A percentile compares a stretch with the other conserved stretches of the same genome.
phyloP scores from a whole-genome alignment of 2,329 filamentous ascomycete genomes.

The Hypoxylon sp. region DNA sequence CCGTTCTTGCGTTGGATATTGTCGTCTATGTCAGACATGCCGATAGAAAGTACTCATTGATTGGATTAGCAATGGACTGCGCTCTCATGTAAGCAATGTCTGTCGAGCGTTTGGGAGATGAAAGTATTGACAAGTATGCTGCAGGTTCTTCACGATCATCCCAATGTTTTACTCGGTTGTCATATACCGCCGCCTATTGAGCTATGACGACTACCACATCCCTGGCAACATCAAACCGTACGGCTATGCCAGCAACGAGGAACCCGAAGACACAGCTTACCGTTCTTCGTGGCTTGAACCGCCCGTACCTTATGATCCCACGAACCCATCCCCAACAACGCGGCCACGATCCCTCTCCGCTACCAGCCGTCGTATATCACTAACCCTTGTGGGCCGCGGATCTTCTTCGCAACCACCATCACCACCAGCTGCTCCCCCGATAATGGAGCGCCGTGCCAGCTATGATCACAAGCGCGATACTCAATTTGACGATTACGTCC shows the following conservation, averaged over 20 bases:
- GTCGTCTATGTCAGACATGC: conserved; percentile 57
- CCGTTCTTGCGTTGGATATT: conserved; percentile 60
- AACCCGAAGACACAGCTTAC: conserved; percentile 41
- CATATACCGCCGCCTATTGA: conserved; percentile 57
- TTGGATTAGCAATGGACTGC: conserved; percentile 59
- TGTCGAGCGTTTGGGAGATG: no score
- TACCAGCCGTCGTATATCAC: conserved; percentile 37
- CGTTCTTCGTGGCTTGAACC: conserved; percentile 29
- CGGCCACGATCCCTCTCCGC: conserved; percentile 39
- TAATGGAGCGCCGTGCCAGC: conserved; percentile 37
- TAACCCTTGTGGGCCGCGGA: conserved; percentile 32
- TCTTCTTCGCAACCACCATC: conserved; percentile 26
- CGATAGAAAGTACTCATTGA: conserved; percentile 57
- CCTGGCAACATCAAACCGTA: conserved; percentile 59
- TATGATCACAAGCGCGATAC: conserved; percentile 59
- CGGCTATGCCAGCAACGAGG: conserved; percentile 51
- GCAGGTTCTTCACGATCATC: conserved; percentile 54
- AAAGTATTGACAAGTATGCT: conserved; percentile 4
- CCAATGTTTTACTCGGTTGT: conserved; percentile 57
- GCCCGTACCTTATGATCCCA: conserved; percentile 40
- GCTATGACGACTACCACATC: conserved; percentile 60
- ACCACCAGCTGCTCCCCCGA: conserved; percentile 10
- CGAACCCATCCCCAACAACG: conserved; percentile 18
- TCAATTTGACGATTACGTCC: conserved; percentile 57
- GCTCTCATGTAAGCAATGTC: conserved; percentile 55